Percentiles rank a stretch among this genome's conserved stretches.
phyloP scores from a whole-genome alignment of 1,284 basidiomycete species.

The Trichosporon sp. region DNA sequence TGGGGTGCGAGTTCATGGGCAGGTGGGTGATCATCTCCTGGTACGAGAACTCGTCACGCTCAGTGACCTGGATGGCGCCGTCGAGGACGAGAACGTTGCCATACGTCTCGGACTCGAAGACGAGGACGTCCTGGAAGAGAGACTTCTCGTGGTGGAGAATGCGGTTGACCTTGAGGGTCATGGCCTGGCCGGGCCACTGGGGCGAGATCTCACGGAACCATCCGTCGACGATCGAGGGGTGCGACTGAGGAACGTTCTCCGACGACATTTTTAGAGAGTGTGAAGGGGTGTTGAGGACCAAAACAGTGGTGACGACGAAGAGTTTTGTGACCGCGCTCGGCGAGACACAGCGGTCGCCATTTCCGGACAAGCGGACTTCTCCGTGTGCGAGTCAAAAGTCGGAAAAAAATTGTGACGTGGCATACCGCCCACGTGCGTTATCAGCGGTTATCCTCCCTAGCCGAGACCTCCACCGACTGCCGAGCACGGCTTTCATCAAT shows the following conservation, averaged over 20 bases:
- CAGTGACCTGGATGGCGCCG: constrained; percentile 93
- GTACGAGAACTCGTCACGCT: constrained; percentile 98
- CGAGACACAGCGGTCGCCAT: background rate
- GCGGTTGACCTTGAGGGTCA: constrained; percentile 91
- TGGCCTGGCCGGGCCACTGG: constrained; percentile 96
- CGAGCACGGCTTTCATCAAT: too few relatives aligned
- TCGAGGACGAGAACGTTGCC: constrained; percentile 96
- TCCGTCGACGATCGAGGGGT: constrained; percentile 57
- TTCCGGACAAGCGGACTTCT: background rate
- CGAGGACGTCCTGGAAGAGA: constrained; percentile 82
- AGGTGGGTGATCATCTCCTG: constrained; percentile 99
- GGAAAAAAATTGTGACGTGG: background rate
- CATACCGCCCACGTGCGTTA: background rate
- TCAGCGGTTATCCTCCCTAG: background rate
- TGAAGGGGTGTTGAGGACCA: background rate
- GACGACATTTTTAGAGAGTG: constrained; percentile 26
- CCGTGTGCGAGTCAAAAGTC: background rate
- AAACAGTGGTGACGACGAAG: background rate
- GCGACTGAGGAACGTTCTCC: constrained; percentile 24
- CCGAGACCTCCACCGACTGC: background rate
- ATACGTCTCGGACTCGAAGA: constrained; percentile 89
- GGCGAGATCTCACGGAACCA: constrained; percentile 97
- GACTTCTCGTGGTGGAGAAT: constrained; percentile 93
- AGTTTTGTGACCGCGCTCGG: background rate
- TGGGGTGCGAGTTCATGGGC: constrained; percentile 89